phyloP scores from a whole-genome alignment of 805 yeast genomes.

The Barnettozyma pratensis region DNA sequence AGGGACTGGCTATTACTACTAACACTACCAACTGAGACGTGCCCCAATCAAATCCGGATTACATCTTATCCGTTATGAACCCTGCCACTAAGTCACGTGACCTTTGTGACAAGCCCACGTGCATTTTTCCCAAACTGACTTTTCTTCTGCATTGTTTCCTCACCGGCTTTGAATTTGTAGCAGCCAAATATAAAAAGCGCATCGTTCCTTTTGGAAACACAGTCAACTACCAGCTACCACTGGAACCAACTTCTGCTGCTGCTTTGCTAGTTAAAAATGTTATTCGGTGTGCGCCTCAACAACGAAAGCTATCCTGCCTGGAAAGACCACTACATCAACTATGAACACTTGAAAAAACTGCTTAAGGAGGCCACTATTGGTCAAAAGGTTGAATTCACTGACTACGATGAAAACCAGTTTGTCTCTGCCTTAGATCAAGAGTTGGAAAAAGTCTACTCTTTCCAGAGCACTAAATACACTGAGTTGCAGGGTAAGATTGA shows the following conservation, averaged over 20 bases:
- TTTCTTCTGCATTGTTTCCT: not conserved
- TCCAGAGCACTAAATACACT: constrained; percentile 63
- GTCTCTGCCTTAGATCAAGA: constrained; percentile 64
- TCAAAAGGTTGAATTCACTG: constrained; percentile 47
- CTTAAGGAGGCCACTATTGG: constrained; percentile 61
- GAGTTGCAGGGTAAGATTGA: constrained; percentile 61
- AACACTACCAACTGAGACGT: too few relatives aligned
- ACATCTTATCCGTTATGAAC: too few relatives aligned
- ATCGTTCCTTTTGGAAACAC: too few relatives aligned
- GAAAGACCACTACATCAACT: constrained; percentile 68
- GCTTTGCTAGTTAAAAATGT: constrained; percentile 39
- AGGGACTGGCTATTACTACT: too few relatives aligned
- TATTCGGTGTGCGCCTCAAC: constrained; percentile 79
- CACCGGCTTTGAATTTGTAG: not conserved
- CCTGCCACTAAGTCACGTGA: too few relatives aligned
- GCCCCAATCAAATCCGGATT: too few relatives aligned
- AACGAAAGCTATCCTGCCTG: constrained; percentile 85
- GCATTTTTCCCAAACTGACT: not conserved
- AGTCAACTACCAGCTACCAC: not conserved
- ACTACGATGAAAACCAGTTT: constrained; percentile 65
- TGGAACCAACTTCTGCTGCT: not conserved
- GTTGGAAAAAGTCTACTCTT: constrained; percentile 70
- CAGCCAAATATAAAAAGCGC: not conserved
- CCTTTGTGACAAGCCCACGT: not conserved
- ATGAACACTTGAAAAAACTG: constrained; percentile 58